Conservation (phyloP, 73 alveolate genomes). For the Tetrahymena thermophila region DNA sequence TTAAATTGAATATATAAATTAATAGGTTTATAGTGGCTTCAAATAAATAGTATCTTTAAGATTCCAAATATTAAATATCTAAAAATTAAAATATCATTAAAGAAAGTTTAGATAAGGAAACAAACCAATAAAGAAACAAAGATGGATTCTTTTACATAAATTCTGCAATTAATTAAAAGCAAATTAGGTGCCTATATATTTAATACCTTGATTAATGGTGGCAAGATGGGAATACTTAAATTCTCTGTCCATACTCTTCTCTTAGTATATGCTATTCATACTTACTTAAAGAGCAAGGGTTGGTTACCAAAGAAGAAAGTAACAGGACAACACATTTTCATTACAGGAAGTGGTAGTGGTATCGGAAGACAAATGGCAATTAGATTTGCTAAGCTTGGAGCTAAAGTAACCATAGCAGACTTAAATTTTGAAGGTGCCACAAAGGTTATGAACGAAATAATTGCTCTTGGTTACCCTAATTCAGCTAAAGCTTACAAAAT, state of each 20-base stretch:
- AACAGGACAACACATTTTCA: conserved; percentile 60
- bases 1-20: background rate
- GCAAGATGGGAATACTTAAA: background rate
- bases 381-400: conserved; percentile 53
- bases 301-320: conserved; percentile 62
- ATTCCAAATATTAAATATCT: background rate
- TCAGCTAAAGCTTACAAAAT: conserved; percentile 46
- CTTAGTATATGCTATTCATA: background rate
- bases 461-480: background rate
- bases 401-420: conserved; percentile 62
- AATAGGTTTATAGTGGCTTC: background rate
- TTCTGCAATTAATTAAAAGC: background rate
- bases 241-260: background rate
- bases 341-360: conserved; percentile 84
- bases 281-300: conserved; percentile 33
- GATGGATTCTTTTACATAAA: background rate
- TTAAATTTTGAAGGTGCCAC: conserved; percentile 52
- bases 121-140: background rate
- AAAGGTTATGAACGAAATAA: conserved; percentile 38
- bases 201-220: background rate
- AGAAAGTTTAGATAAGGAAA: background rate
- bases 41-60: background rate
- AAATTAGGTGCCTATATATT: background rate
- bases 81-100: background rate
- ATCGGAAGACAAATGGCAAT: conserved; percentile 64